Conservation (phyloP, 2,329 filamentous ascomycete genomes). For the Apiospora marii region DNA sequence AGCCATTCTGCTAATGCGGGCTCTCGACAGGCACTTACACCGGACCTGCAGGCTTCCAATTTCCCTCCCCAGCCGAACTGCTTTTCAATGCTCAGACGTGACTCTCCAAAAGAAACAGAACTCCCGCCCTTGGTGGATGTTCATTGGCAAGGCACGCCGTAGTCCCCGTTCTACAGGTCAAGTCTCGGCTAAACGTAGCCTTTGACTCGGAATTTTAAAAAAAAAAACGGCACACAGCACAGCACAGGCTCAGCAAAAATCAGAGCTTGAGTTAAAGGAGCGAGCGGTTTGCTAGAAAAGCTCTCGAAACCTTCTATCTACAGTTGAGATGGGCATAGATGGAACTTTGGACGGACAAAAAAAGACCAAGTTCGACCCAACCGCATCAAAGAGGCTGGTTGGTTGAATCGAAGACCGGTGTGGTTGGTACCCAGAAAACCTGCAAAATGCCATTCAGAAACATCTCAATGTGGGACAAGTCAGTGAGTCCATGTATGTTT, state of each 20-base stretch:
- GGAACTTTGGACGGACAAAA: neutral
- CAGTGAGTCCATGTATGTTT: slow-evolving; percentile 6
- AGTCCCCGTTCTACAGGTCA: neutral
- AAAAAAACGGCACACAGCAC: neutral
- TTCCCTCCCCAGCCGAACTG: neutral
- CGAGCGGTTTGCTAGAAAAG: neutral
- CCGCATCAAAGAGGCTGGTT: slow-evolving; percentile 4
- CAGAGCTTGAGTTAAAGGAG: slow-evolving; percentile 14
- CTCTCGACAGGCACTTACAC: neutral
- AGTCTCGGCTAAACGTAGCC: neutral
- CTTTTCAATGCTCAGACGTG: neutral
- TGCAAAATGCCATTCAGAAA: neutral
- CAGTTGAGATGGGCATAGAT: slow-evolving; percentile 5
- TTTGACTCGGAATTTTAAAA: slow-evolving; percentile 7
- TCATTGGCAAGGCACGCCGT: neutral
- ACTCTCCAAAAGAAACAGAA: slow-evolving; percentile 17
- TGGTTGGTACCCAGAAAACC: neutral
- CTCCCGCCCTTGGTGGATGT: neutral
- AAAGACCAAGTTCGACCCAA: neutral
- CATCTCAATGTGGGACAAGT: slow-evolving; percentile 1
- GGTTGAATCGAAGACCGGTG: neutral
- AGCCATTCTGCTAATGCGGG: neutral
- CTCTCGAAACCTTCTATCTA: slow-evolving; percentile 13
- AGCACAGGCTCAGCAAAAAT: slow-evolving; percentile 11
- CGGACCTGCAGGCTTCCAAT: neutral